These are phyloP conservation scores for Diophrys appendiculata DNA, from an alignment of 73 alveolate genomes.

Conservation along the genomic window DNA sequence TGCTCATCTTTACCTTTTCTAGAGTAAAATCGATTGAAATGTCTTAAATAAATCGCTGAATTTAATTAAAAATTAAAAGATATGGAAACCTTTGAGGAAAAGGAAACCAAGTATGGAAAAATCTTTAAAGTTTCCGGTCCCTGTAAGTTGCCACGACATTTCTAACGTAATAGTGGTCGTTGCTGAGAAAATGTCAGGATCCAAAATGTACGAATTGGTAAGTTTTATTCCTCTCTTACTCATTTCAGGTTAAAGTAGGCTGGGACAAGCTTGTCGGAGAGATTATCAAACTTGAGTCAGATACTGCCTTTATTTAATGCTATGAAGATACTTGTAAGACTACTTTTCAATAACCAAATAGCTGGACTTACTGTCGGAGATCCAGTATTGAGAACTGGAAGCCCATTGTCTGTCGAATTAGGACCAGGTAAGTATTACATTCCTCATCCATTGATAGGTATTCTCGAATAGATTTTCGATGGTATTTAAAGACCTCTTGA, in stretches of 20 bases:
- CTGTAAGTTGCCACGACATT: constrained; percentile 18
- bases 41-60: too few species aligned
- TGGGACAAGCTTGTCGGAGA: constrained; percentile 99
- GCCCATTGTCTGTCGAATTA: constrained; percentile 96
- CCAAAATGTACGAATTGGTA: constrained; percentile 98
- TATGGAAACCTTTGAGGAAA: constrained; percentile 64
- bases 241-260: constrained; percentile 90
- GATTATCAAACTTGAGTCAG: constrained; percentile 98
- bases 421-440: constrained; percentile 90
- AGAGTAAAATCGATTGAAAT: too few species aligned
- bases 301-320: constrained; percentile 98
- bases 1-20: too few species aligned
- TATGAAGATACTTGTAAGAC: constrained; percentile 95
- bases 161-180: constrained; percentile 80
- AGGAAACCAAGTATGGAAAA: constrained; percentile 86
- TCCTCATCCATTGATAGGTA: constrained; percentile 53
- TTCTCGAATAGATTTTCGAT: constrained; percentile 91
- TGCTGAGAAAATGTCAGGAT: constrained; percentile 99
- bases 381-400: constrained; percentile 97
- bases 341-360: constrained; percentile 2
- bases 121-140: constrained; percentile 96
- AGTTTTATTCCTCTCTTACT: background rate
- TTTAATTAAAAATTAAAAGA: too few species aligned
- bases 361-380: constrained; percentile 99
- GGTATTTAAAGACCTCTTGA: constrained; percentile 92